Conservation (phyloP, 345 rosid species). For the Theobroma cacao region DNA sequence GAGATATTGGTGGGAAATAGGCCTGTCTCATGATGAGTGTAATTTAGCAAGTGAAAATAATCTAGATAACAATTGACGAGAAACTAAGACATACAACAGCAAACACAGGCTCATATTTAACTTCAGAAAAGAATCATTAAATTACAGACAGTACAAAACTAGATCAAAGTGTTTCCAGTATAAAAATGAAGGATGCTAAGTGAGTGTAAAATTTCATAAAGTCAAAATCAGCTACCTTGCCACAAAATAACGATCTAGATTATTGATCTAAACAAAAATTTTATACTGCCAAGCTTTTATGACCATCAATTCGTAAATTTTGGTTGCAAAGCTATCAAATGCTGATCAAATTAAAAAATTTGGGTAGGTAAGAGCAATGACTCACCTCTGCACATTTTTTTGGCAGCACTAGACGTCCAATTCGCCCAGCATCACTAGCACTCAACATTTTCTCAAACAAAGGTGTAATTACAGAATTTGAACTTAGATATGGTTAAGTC, state of each 20-base stretch:
- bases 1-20: slow-evolving; percentile 77
- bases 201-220: not conserved
- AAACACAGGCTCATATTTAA: not conserved
- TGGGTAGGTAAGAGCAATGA: slow-evolving; percentile 7
- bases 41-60: slow-evolving; percentile 15
- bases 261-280: not conserved
- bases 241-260: not conserved
- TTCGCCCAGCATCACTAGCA: slow-evolving; percentile 91
- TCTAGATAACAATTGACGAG: slow-evolving; percentile 15
- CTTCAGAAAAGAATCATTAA: slow-evolving; percentile 2
- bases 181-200: not conserved
- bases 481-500: slow-evolving; percentile 66
- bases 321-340: not conserved
- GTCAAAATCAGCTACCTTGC: not conserved
- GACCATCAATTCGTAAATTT: not conserved
- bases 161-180: not conserved
- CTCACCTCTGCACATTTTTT: slow-evolving; percentile 96
- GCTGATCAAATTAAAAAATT: not conserved
- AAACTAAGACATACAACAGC: slow-evolving; percentile 12
- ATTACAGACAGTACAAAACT: not conserved
- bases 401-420: slow-evolving; percentile 90
- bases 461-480: slow-evolving; percentile 76
- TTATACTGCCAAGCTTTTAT: not conserved
- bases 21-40: slow-evolving; percentile 47
- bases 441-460: slow-evolving; percentile 95